Conservation (phyloP, 2,329 filamentous ascomycete species). For the Sporothrix sp. region DNA sequence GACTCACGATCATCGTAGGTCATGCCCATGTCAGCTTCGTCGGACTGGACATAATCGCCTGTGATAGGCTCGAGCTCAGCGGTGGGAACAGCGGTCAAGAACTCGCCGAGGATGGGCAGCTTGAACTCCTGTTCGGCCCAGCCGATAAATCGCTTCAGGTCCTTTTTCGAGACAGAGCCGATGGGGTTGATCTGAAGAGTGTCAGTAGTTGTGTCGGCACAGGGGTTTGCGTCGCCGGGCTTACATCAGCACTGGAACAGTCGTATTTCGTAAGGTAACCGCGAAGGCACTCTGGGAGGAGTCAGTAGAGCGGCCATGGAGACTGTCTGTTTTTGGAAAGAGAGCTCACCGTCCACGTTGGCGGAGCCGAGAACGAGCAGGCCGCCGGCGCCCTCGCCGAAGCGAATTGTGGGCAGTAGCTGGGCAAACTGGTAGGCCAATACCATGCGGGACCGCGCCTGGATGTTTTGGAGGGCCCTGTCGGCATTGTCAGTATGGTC, state of each 20-base stretch:
- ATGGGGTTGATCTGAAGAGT: constrained; percentile 47
- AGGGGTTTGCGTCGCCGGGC: neutral
- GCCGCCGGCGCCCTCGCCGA: constrained; percentile 17
- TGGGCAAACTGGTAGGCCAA: constrained; percentile 41
- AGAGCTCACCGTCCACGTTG: constrained; percentile 16
- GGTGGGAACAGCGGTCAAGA: constrained; percentile 53
- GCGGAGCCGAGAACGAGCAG: constrained; percentile 19
- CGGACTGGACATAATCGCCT: constrained; percentile 42
- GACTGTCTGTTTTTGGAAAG: no score
- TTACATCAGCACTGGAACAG: constrained; percentile 25
- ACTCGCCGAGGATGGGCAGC: constrained; percentile 55
- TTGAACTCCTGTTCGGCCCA: constrained; percentile 51
- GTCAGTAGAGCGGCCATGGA: neutral
- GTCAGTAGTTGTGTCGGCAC: neutral
- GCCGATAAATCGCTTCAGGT: constrained; percentile 62
- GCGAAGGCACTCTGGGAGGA: constrained; percentile 30
- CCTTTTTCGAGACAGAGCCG: constrained; percentile 48
- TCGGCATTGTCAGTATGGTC: neutral
- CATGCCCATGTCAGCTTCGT: constrained; percentile 45
- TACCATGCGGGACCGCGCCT: constrained; percentile 49
- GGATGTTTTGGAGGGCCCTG: constrained; percentile 54
- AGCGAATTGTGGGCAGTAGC: constrained; percentile 15
- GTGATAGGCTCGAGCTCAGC: constrained; percentile 58
- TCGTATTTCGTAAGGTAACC: constrained; percentile 63
- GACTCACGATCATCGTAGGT: constrained; percentile 34